Percentiles rank a stretch among this genome's conserved stretches.
These are phyloP conservation scores for Volvox africanus DNA, from an alignment of 139 green algal genomes.

Conservation along the genomic window DNA sequence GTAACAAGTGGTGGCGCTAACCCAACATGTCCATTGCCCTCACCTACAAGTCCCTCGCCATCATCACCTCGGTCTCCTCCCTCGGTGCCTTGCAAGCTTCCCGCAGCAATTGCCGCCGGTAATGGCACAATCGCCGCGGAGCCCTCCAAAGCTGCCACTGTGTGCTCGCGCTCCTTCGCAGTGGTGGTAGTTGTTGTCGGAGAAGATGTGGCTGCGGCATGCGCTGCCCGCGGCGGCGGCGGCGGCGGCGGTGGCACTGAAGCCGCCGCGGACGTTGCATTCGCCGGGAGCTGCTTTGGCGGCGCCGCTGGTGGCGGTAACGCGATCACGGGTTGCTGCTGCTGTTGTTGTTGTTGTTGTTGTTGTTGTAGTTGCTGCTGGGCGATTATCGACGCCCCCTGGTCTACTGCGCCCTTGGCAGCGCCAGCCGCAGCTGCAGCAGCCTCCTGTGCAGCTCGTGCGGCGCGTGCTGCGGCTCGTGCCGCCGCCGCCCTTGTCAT, in stretches of 20 bases:
- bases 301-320: neutral
- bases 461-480: conserved; percentile 76
- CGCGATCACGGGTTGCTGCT: conserved; percentile 12
- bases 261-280: neutral
- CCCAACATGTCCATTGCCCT: too few relatives aligned
- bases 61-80: too few relatives aligned
- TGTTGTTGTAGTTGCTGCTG: conserved; percentile 33
- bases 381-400: neutral
- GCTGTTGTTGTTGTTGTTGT: neutral
- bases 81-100: neutral
- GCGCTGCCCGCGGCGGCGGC: neutral
- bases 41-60: too few relatives aligned
- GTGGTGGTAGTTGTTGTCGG: neutral
- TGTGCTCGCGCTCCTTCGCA: too few relatives aligned
- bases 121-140: neutral
- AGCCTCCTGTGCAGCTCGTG: conserved; percentile 49
- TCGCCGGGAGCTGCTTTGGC: neutral
- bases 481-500: conserved; percentile 91
- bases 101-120: neutral
- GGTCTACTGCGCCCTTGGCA: conserved; percentile 20
- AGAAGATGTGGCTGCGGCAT: neutral
- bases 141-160: neutral
- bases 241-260: neutral
- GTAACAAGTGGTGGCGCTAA: too few relatives aligned
- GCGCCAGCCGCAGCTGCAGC: conserved; percentile 50